Percentiles rank a stretch among this genome's conserved stretches.
Evolutionary conservation across 768 basidiomycete species (phyloP).

Genomic region (Lactarius deliciosus): DNA sequence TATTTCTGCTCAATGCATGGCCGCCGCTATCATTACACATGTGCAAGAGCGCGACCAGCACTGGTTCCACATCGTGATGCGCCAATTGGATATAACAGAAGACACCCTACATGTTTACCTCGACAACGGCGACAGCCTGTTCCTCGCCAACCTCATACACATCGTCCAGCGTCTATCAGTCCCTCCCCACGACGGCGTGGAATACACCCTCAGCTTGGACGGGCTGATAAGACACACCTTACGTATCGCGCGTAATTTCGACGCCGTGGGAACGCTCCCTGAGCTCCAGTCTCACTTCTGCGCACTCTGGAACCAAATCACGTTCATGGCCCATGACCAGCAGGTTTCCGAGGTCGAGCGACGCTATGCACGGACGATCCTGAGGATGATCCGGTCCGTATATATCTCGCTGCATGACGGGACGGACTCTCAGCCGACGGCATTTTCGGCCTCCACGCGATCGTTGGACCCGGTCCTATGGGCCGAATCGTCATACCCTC

Average conservation of each 20-base stretch:
- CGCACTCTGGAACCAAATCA: slow-evolving; percentile 20
- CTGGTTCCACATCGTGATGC: slow-evolving; percentile 15
- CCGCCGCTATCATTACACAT: slow-evolving; percentile 9
- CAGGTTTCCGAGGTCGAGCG: slow-evolving; percentile 18
- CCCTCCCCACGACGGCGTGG: slow-evolving; percentile 2
- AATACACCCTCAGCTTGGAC: slow-evolving; percentile 12
- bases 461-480: slow-evolving; percentile 23
- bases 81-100: slow-evolving; percentile 14
- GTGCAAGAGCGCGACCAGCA: slow-evolving; percentile 19
- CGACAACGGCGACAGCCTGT: slow-evolving; percentile 21
- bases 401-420: slow-evolving; percentile 25
- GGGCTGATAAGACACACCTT: slow-evolving; percentile 20
- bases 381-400: slow-evolving; percentile 21
- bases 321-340: slow-evolving; percentile 10
- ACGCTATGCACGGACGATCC: slow-evolving; percentile 20
- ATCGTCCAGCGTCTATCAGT: slow-evolving; percentile 12
- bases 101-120: slow-evolving; percentile 10
- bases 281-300: slow-evolving; percentile 21
- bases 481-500: slow-evolving; percentile 16
- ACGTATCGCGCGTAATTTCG: slow-evolving; percentile 19
- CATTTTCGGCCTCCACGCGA: slow-evolving; percentile 23
- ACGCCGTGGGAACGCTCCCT: slow-evolving; percentile 12
- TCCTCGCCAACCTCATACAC: slow-evolving; percentile 25
- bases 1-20: slow-evolving; percentile 21
- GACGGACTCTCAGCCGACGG: slow-evolving; percentile 19